phyloP scores from a whole-genome alignment of 306 rosid species.

The Lotus japonicus region DNA sequence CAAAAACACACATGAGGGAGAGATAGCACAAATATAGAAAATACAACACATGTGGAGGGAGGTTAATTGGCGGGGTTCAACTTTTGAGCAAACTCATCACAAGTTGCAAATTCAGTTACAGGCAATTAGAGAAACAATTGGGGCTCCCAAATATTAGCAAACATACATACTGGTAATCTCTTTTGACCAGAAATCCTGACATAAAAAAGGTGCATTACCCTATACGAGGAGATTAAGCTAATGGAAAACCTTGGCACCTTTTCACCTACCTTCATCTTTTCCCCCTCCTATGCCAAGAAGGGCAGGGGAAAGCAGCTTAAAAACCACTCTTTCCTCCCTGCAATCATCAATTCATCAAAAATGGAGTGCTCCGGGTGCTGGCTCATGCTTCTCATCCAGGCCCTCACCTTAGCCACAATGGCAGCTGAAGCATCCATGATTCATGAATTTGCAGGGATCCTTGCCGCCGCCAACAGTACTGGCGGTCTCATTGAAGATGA shows the following conservation, averaged over 20 bases:
- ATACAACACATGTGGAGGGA: neutral
- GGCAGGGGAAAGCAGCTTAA: slow-evolving; percentile 9
- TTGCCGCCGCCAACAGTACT: neutral
- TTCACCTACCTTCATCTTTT: slow-evolving; percentile 5
- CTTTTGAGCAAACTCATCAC: neutral
- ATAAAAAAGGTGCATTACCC: neutral
- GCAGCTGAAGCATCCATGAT: slow-evolving; percentile 24
- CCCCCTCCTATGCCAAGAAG: slow-evolving; percentile 25
- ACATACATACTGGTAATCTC: neutral
- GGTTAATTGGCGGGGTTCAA: neutral
- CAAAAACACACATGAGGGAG: too few species aligned
- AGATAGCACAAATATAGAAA: neutral
- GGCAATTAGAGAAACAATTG: neutral
- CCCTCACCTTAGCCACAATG: slow-evolving; percentile 23
- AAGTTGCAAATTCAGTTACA: neutral
- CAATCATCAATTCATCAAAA: neutral
- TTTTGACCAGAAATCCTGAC: neutral
- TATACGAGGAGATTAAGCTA: slow-evolving; percentile 6
- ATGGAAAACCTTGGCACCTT: neutral
- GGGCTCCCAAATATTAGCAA: neutral
- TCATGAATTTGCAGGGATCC: neutral
- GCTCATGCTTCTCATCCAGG: slow-evolving; percentile 25
- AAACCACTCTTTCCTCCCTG: neutral
- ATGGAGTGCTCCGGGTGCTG: slow-evolving; percentile 32
- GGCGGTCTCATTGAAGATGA: slow-evolving; percentile 28